Evolutionary conservation across 2,329 filamentous ascomycete genomes (phyloP), one percentile per base, ranked within the genome.

Genomic region (Diplodia intermedia): DNA sequence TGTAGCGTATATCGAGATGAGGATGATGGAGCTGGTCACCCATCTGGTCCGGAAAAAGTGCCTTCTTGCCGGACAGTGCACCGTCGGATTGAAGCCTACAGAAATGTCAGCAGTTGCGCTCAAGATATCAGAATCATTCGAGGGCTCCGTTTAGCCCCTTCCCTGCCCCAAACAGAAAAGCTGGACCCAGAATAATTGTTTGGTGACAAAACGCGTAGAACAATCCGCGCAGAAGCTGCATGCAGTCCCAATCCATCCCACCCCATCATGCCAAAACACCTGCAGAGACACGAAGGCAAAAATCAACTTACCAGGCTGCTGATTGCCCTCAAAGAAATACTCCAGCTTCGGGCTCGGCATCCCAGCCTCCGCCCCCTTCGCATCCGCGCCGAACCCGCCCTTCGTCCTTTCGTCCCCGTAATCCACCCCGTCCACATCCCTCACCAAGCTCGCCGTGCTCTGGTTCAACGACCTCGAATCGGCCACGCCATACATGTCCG

Each of bases 1-100:
- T 0, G 89, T 90, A 0, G 89, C 90, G 72, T 90, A 90, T 1
- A 91, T 65, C 0, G 88, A 88, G 5, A 83, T 75, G 1, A 77
- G 60, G 8, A 84, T 69, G 14, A 83, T 75, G 6, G 65, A 67
- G 38, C 29, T 57, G 4, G 54, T 60, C 12, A 67, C 55, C 65
- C 65, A 67, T 60, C 43, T 67, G 14, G 53, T 67, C 12, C 77
- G 74, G 65, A 81, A 80, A 62, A 82, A 80, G 67, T 79, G 76
- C 65, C 72, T 73, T 4, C 73, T 69, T 9, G 79, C 78, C 4
- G 79, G 77, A 65, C 79, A 81, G 52, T 76, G 76, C 23, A 78
- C 73, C 1, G 69, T 72, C 11, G 79, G 79, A 23, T 71, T 72
- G 68, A 81, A 80, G 23, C 76, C 74, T 67, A 15, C 11, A 31